Conservation (phyloP, 2,329 filamentous ascomycete genomes). For the Colletotrichum sp. region DNA sequence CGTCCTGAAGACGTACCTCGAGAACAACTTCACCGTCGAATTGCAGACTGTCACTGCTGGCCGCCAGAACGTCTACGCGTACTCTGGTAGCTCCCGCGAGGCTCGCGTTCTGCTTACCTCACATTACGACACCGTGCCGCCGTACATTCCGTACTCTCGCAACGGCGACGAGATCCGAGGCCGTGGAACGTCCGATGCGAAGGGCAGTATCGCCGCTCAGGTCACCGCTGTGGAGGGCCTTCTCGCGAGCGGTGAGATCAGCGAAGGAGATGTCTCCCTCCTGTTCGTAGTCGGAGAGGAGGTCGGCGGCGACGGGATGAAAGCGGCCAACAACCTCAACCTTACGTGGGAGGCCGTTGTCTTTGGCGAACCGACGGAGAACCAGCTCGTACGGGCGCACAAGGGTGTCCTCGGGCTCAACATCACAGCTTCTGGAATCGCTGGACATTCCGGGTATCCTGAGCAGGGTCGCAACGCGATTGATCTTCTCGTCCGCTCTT, state of each 20-base stretch:
- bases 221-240: constrained; percentile 70
- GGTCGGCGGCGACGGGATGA: constrained; percentile 81
- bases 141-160: constrained; percentile 72
- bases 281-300: constrained; percentile 86
- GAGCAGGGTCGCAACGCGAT: constrained; percentile 88
- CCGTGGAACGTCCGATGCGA: constrained; percentile 76
- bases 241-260: constrained; percentile 42
- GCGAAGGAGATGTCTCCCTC: constrained; percentile 59
- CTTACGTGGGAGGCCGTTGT: constrained; percentile 69
- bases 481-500: constrained; percentile 75
- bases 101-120: constrained; percentile 72
- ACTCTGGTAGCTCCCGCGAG: constrained; percentile 50
- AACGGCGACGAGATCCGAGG: constrained; percentile 66
- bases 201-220: constrained; percentile 74
- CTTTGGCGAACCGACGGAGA: constrained; percentile 93
- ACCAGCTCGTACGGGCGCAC: constrained; percentile 86
- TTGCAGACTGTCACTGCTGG: constrained; percentile 33
- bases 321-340: constrained; percentile 35
- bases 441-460: constrained; percentile 89
- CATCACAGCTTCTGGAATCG: constrained; percentile 73
- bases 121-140: constrained; percentile 83
- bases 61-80: constrained; percentile 82
- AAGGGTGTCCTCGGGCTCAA: constrained; percentile 80
- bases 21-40: constrained; percentile 46
- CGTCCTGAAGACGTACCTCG: constrained; percentile 72